A percentile compares a stretch with the other conserved stretches of the same genome.
Conservation (phyloP, 805 yeast genomes). For the Monosporozyma yasuniensis region DNA sequence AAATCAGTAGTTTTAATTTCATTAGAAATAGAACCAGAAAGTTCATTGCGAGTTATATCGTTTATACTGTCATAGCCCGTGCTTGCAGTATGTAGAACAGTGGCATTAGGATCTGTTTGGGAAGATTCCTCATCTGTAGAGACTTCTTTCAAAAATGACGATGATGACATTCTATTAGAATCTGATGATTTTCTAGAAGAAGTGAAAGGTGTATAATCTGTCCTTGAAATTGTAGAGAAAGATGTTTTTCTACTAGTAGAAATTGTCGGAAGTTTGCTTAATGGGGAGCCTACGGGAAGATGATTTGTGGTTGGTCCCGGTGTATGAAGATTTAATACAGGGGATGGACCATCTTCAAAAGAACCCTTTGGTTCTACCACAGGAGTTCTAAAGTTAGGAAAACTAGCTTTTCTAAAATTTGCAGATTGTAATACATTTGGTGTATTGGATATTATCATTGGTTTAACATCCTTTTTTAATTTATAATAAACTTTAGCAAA, state of each 20-base stretch:
- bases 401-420: slow-evolving; percentile 10
- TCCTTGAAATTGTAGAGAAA: slow-evolving; percentile 11
- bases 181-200: slow-evolving; percentile 8
- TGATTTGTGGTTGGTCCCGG: slow-evolving; percentile 1
- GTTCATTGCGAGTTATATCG: not conserved
- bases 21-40: not conserved
- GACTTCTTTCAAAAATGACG: not conserved
- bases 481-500: slow-evolving; percentile 36
- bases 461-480: slow-evolving; percentile 17
- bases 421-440: not conserved
- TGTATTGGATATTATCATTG: slow-evolving; percentile 4
- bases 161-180: slow-evolving; percentile 1
- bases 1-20: not conserved
- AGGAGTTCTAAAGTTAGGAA: slow-evolving; percentile 22
- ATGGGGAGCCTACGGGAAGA: slow-evolving; percentile 1
- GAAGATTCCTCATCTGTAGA: not conserved
- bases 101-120: not conserved
- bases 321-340: slow-evolving; percentile 20
- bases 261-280: slow-evolving; percentile 11
- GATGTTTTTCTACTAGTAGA: slow-evolving; percentile 21
- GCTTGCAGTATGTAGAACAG: not conserved
- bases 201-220: slow-evolving; percentile 9
- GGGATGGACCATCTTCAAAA: slow-evolving; percentile 26
- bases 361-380: slow-evolving; percentile 16
- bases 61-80: not conserved